Conservation (phyloP, 139 green algal species). For the Deuterostichococcus epilithicus region DNA sequence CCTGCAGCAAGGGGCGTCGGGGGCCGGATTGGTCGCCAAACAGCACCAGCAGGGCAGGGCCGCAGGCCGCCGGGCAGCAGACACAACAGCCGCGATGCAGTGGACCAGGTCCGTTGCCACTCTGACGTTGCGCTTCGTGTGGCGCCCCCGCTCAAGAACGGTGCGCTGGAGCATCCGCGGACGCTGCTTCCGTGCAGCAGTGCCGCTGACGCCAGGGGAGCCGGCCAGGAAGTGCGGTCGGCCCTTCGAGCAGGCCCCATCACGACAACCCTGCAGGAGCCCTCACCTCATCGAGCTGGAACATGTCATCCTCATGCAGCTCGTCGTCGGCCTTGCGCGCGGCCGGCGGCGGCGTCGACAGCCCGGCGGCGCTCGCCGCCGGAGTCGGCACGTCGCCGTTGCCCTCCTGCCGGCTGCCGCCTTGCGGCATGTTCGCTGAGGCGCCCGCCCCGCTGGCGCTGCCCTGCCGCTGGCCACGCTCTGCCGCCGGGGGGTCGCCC, state of each 20-base stretch:
- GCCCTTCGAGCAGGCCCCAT: background rate
- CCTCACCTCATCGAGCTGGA: conserved; percentile 61
- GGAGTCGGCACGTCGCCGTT: background rate
- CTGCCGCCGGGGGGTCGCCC: too few species aligned
- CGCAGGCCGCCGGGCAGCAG: background rate
- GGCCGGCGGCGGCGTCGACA: too few species aligned
- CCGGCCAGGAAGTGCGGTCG: too few species aligned
- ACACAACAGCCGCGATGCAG: too few species aligned
- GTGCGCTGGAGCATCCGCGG: too few species aligned
- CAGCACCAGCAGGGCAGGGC: conserved; percentile 6
- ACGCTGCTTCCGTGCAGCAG: too few species aligned
- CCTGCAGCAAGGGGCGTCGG: background rate
- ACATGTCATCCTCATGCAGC: conserved; percentile 67
- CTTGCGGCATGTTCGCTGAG: conserved; percentile 5
- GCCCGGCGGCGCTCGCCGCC: too few species aligned
- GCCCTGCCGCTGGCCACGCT: background rate
- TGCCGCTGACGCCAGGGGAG: too few species aligned
- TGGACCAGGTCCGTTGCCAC: too few species aligned
- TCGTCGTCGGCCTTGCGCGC: conserved; percentile 31
- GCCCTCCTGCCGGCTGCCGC: background rate
- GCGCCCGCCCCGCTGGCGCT: conserved; percentile 1
- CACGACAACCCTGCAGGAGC: background rate
- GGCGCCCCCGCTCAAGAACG: too few species aligned
- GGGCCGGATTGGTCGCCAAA: too few species aligned
- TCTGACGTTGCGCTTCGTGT: too few species aligned